Base-by-base conservation (phyloP, 2,329 filamentous ascomycete genomes). In the Lachnellula arida region DNA sequence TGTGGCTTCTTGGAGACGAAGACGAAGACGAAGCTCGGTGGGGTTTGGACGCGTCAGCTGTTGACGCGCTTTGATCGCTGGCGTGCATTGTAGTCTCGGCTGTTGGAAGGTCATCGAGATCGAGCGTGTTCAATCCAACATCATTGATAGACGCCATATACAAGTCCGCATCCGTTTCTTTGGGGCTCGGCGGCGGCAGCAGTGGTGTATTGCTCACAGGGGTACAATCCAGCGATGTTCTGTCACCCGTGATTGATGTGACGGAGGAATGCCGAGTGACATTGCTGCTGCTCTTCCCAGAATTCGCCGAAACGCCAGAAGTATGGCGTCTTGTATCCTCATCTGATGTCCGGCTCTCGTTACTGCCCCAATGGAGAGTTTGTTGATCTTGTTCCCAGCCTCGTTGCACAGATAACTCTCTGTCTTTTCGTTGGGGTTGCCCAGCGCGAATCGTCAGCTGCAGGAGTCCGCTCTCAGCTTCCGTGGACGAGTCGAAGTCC, bases 401-500 rank as follows among this genome's bases (percentile, higher is more conserved):
- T 14, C 22, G 25, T 44, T 46, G 17, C 7, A 23, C 15, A 50
- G 51, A 51, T 15, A 34, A 3, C 48, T 28, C 25, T 14, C 15
- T 35, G 4, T 51, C 40, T 28, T 48, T 23, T 32, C 34, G 47
- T 17, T 40, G 49, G 3, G 34, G 53, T 22, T 40, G n/a, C 43
- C 22, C 25, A 22, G 14, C n/a, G 14, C 23, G 12, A n/a, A 46
- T 52, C 17, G 6, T 11, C 19, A 22, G 15, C 50, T 57, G 55
- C 48, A 42, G 37, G 34, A 35, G 35, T 11, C 51, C 44, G 48
- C 37, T 43, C 5, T 37, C 42, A 11, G 46, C 25, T 15, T 42
- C 53, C 51, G 40, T 19, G 12, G 52, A 52, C 51, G 51, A 44
- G 55, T 57, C 37, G 34, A 35, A 17, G 14, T 37, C n/a, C 15